A percentile compares a stretch with the other conserved stretches of the same genome.
Conservation (phyloP, 2,329 filamentous ascomycete genomes). For the Davidsoniella australis region DNA sequence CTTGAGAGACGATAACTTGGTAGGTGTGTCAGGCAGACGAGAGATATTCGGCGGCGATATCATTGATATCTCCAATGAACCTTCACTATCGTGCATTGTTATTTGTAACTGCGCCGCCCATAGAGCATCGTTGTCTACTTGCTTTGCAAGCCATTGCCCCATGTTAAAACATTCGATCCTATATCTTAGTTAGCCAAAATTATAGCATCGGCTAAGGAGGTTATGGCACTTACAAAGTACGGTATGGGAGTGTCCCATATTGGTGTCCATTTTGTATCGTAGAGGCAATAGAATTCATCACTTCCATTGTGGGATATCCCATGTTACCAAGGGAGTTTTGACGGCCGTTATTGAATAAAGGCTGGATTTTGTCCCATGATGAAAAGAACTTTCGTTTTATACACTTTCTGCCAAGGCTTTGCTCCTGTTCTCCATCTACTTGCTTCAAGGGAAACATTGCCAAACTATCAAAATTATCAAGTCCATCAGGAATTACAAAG, state of each 20-base stretch:
- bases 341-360: neutral
- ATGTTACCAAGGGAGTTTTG: neutral
- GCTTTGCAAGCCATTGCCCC: no score
- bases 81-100: neutral
- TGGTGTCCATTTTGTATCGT: neutral
- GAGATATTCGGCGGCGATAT: neutral
- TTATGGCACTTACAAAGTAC: slow-evolving; percentile 6
- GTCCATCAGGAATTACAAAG: slow-evolving; percentile 24
- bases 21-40: neutral
- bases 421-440: neutral
- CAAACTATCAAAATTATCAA: slow-evolving; percentile 17
- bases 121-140: neutral
- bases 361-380: neutral
- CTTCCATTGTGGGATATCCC: neutral
- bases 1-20: neutral
- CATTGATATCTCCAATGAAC: neutral
- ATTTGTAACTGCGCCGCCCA: neutral
- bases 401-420: neutral
- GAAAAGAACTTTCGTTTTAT: slow-evolving; percentile 8
- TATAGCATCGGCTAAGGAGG: neutral
- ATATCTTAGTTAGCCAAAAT: neutral
- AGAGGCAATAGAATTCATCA: slow-evolving; percentile 1
- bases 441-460: slow-evolving; percentile 8
- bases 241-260: slow-evolving; percentile 2
- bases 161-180: slow-evolving; percentile 4